Percentiles rank a stretch among this genome's conserved stretches.
Conservation (phyloP, 176 grass and related monocot genomes). For the Oryza coarctata region DNA sequence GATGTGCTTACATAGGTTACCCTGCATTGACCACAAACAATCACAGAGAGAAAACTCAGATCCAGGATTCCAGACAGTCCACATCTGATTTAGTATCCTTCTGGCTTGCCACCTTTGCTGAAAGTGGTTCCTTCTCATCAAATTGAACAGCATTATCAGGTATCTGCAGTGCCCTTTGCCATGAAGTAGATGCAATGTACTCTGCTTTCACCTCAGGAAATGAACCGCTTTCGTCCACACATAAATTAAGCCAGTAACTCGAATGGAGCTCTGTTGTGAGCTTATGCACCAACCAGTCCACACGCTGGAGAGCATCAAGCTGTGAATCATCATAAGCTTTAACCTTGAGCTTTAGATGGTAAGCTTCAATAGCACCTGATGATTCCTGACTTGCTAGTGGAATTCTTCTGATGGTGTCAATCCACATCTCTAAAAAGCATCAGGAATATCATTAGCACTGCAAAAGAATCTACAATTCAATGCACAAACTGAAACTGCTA, state of each 20-base stretch:
- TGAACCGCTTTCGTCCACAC: slow-evolving; percentile 78
- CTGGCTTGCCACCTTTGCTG: slow-evolving; percentile 66
- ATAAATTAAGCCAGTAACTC: slow-evolving; percentile 81
- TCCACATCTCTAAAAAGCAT: slow-evolving; percentile 77
- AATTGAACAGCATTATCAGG: slow-evolving; percentile 59
- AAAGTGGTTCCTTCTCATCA: slow-evolving; percentile 49
- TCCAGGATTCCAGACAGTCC: slow-evolving; percentile 69
- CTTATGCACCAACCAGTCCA: slow-evolving; percentile 93
- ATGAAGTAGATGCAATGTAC: slow-evolving; percentile 83
- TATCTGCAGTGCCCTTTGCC: slow-evolving; percentile 73
- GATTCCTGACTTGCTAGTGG: slow-evolving; percentile 79
- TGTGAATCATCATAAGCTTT: slow-evolving; percentile 85
- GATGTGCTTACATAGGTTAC: slow-evolving; percentile 89
- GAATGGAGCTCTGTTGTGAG: slow-evolving; percentile 93
- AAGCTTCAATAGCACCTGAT: slow-evolving; percentile 73
- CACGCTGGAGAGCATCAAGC: slow-evolving; percentile 71
- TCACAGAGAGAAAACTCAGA: slow-evolving; percentile 82
- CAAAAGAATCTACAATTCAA: background rate
- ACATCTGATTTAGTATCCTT: slow-evolving; percentile 49
- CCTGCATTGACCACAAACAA: slow-evolving; percentile 83
- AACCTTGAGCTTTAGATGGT: slow-evolving; percentile 87
- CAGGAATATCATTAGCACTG: slow-evolving; percentile 23
- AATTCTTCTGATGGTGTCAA: slow-evolving; percentile 70
- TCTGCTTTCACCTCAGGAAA: slow-evolving; percentile 78
- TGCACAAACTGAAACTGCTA: background rate